Base-by-base conservation (phyloP, 768 basidiomycete genomes). In the Psilocybe sp. region DNA sequence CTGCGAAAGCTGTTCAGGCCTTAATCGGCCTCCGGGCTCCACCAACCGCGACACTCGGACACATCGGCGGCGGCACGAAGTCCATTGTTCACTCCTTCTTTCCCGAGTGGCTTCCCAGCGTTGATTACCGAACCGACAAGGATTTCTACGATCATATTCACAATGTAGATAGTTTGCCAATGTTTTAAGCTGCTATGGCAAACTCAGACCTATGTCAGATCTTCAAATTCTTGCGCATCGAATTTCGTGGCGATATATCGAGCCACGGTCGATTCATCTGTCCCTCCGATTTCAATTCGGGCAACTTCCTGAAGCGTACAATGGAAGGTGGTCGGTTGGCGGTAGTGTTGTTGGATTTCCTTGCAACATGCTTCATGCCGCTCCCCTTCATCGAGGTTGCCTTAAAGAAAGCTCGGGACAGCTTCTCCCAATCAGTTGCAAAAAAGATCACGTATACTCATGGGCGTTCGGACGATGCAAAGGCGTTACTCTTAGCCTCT, bases 331-430 rank as follows among this genome's bases (percentile, higher is more conserved):
- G 46, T 13, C 9, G 14, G n/a, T 33, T 44, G 16, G 39, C 42
- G 16, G 12, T 40, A 19, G n/a, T 44, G 6, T 28, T 39, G 28
- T 23, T 50, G 5, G 49, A 50, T 16, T 45, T 50, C 19, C 32
- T 15, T 16, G 49, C 44, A 15, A 50, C 49, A 15, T 50, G 49
- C 32, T 50, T 50, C 43, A 44, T 50, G 43, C 49, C 49, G 9
- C 43, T 28, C 11, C 23, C 49, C 10, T 50, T 50, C 33, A 13
- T 50, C 15, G 41, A 35, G 13, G n/a, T 50, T 19, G 44, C 49
- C 14, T 5, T 50, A 31, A 43, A 44, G 39, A 49, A 44, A 32
- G 13, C 42, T 42, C 19, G 16, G 28, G 41, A 49, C 31, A 13
- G 12, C 41, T 49, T 49, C 23, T 14, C 13, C 20, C 12, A 32